phyloP scores from a whole-genome alignment of 305 asterid genomes.

The Fraxinus greggii region DNA sequence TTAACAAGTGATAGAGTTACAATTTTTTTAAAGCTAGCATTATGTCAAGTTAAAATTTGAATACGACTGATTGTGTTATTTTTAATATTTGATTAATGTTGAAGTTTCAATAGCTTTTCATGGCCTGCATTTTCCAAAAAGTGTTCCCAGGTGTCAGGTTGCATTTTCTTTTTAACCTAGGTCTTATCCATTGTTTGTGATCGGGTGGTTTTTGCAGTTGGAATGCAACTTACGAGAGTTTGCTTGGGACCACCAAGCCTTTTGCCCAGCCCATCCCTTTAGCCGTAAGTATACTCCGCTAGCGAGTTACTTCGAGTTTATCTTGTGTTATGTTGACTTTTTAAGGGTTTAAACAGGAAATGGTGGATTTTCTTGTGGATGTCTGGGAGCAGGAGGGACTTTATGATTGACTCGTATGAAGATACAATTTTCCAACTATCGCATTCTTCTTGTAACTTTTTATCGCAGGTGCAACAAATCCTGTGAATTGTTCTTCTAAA shows the following conservation, averaged over 20 bases:
- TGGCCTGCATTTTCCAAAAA: not conserved
- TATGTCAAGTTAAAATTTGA: not conserved
- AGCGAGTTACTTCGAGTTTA: not conserved
- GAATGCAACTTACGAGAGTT: slow-evolving; percentile 68
- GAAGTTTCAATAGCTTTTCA: not conserved
- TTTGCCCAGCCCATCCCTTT: slow-evolving; percentile 81
- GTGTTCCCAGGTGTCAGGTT: not conserved
- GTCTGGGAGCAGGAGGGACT: slow-evolving; percentile 66
- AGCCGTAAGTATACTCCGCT: slow-evolving; percentile 51
- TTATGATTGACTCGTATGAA: slow-evolving; percentile 36
- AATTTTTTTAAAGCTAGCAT: not conserved
- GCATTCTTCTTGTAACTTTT: slow-evolving; percentile 1
- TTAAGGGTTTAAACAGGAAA: slow-evolving; percentile 40
- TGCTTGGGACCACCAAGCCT: slow-evolving; percentile 79
- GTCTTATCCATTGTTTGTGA: not conserved
- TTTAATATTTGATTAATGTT: not conserved
- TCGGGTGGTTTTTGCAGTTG: slow-evolving; percentile 45
- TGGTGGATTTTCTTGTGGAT: slow-evolving; percentile 62
- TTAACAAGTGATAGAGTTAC: not conserved
- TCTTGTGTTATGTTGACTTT: not conserved
- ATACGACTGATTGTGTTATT: not conserved
- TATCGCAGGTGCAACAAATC: slow-evolving; percentile 10
- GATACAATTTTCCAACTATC: slow-evolving; percentile 1
- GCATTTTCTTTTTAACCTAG: not conserved
- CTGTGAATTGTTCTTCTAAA: slow-evolving; percentile 9